Conservation (phyloP, 2,329 filamentous ascomycete genomes). For the Pleoardoris graminearum region DNA sequence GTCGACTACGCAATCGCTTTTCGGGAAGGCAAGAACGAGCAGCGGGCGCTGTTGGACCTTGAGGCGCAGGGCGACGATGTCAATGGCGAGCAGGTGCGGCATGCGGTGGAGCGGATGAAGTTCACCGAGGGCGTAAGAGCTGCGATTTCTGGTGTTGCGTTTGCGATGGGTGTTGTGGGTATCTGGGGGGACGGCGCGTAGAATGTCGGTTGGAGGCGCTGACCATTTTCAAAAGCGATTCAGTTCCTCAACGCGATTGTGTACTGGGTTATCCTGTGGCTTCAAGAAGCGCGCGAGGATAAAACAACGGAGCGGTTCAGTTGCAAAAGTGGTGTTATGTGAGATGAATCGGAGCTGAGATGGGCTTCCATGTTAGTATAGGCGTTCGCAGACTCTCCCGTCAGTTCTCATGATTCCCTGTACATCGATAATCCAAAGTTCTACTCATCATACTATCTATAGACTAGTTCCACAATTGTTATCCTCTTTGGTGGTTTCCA, state of each 20-base stretch:
- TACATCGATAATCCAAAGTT: background rate
- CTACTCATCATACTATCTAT: too few relatives aligned
- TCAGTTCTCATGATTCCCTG: conserved; percentile 1
- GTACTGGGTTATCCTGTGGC: too few relatives aligned
- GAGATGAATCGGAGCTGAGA: background rate
- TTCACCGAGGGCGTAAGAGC: conserved; percentile 49
- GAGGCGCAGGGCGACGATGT: conserved; percentile 48
- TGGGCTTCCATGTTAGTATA: background rate
- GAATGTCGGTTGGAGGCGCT: background rate
- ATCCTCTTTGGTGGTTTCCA: too few relatives aligned
- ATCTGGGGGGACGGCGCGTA: conserved; percentile 54
- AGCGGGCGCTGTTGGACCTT: conserved; percentile 29
- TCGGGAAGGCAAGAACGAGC: conserved; percentile 27
- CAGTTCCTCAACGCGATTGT: too few relatives aligned
- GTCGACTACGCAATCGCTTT: conserved; percentile 43
- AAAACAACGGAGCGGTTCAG: too few relatives aligned
- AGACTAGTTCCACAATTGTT: too few relatives aligned
- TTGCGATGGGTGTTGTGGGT: conserved; percentile 53
- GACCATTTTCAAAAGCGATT: too few relatives aligned
- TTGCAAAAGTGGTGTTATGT: too few relatives aligned
- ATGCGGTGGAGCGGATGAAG: conserved; percentile 49
- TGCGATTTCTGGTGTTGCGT: conserved; percentile 48
- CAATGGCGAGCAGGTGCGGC: conserved; percentile 56
- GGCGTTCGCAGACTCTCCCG: background rate
- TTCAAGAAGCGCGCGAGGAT: too few relatives aligned